Evolutionary conservation across 75 land plant species (phyloP).

Genomic region (Gnetum montanum): DNA sequence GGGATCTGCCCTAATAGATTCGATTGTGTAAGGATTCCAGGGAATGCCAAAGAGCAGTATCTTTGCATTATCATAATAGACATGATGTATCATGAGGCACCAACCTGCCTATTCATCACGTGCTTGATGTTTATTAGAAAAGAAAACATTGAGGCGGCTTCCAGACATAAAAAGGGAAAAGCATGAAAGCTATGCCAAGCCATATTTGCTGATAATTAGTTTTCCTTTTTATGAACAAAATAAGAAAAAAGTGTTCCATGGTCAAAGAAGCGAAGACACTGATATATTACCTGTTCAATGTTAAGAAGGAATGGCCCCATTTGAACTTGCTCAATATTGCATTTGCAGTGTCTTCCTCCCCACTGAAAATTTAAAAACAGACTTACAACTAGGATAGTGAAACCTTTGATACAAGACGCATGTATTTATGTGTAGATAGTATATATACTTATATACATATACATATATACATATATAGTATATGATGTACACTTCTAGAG

Average conservation of each 20-base stretch:
- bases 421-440: neutral
- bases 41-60: too few relatives aligned
- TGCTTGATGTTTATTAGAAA: neutral
- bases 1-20: too few relatives aligned
- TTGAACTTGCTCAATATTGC: constrained; percentile 72
- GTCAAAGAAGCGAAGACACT: too few relatives aligned
- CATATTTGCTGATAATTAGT: neutral
- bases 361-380: constrained; percentile 44
- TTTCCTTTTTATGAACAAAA: neutral
- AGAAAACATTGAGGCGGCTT: neutral
- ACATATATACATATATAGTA: too few relatives aligned
- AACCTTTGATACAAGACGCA: neutral
- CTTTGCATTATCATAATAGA: too few relatives aligned
- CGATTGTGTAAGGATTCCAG: too few relatives aligned
- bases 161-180: neutral
- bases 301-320: constrained; percentile 96
- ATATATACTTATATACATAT: too few relatives aligned
- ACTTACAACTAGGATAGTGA: too few relatives aligned
- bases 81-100: too few relatives aligned
- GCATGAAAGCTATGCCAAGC: neutral
- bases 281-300: constrained; percentile 61
- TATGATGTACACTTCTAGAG: too few relatives aligned
- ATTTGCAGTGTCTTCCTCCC: constrained; percentile 69
- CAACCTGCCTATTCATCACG: neutral
- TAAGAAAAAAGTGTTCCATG: too few relatives aligned